Conservation (phyloP, 2,329 filamentous ascomycete species). For the Teratosphaeria pseudoeucalypti region DNA sequence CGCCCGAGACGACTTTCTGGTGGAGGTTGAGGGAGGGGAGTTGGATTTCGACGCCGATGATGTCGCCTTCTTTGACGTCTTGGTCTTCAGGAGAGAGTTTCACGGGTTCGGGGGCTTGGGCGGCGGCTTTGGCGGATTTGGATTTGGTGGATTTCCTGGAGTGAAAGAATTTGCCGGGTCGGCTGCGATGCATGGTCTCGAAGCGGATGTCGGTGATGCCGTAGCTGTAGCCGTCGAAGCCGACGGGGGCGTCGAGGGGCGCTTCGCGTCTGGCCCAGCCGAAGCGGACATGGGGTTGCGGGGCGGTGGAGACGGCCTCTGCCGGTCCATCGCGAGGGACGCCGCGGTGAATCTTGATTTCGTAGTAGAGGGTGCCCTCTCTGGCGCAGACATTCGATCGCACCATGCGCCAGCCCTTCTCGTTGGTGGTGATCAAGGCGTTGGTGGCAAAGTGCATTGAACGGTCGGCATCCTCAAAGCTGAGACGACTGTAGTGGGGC, state of each 20-base stretch:
- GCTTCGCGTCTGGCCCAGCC: slow-evolving; percentile 79
- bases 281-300: slow-evolving; percentile 60
- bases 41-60: slow-evolving; percentile 86
- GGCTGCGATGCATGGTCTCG: slow-evolving; percentile 86
- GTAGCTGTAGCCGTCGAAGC: slow-evolving; percentile 88
- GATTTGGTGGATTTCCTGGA: slow-evolving; percentile 25
- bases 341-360: slow-evolving; percentile 79
- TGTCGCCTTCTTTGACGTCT: slow-evolving; percentile 77
- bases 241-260: slow-evolving; percentile 70
- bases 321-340: slow-evolving; percentile 41
- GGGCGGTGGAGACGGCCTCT: slow-evolving; percentile 26
- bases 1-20: slow-evolving; percentile 74
- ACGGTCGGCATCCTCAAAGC: slow-evolving; percentile 81
- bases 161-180: slow-evolving; percentile 72
- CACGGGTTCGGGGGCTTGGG: slow-evolving; percentile 42
- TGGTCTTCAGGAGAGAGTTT: slow-evolving; percentile 42
- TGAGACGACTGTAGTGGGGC: slow-evolving; percentile 75
- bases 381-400: slow-evolving; percentile 83
- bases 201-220: slow-evolving; percentile 81
- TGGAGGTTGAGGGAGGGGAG: slow-evolving; percentile 78
- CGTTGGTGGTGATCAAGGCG: slow-evolving; percentile 70
- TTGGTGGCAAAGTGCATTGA: slow-evolving; percentile 67
- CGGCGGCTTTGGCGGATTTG: slow-evolving; percentile 28
- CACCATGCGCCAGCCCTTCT: slow-evolving; percentile 86
- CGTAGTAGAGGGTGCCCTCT: slow-evolving; percentile 87